Evolutionary conservation across 257 asterid species (phyloP).

Genomic region (Solanum habrochaites): DNA sequence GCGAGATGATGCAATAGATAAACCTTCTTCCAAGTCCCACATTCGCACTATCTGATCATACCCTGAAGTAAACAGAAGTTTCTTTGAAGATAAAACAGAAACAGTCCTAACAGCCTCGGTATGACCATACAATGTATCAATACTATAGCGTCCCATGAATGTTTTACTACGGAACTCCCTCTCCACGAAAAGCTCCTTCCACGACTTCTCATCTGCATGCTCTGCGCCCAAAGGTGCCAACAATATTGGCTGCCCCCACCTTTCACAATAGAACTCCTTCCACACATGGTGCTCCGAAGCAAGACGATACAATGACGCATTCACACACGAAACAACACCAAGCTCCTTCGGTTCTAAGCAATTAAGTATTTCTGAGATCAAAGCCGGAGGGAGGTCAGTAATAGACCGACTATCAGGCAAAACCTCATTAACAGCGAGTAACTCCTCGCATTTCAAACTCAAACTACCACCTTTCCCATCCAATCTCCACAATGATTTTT

Average conservation of each 20-base stretch:
- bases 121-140: constrained; percentile 78
- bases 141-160: constrained; percentile 70
- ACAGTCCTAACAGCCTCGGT: constrained; percentile 79
- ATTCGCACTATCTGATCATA: constrained; percentile 85
- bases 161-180: constrained; percentile 85
- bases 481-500: constrained; percentile 5
- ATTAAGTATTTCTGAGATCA: constrained; percentile 69
- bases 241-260: constrained; percentile 74
- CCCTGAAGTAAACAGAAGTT: constrained; percentile 78
- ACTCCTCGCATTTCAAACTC: background rate
- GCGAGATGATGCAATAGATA: constrained; percentile 63
- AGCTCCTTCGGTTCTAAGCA: constrained; percentile 85
- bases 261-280: constrained; percentile 86
- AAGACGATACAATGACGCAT: constrained; percentile 45
- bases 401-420: constrained; percentile 22
- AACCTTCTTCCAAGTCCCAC: constrained; percentile 97
- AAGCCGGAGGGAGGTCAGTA: constrained; percentile 72
- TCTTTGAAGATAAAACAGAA: constrained; percentile 65
- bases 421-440: constrained; percentile 18
- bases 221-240: constrained; percentile 28
- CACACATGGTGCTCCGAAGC: constrained; percentile 78
- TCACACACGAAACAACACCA: constrained; percentile 81
- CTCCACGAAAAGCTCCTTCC: constrained; percentile 89
- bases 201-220: constrained; percentile 47
- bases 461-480: constrained; percentile 17